phyloP scores from a whole-genome alignment of 2,329 filamentous ascomycete genomes.

The Trichoderma gracile region DNA sequence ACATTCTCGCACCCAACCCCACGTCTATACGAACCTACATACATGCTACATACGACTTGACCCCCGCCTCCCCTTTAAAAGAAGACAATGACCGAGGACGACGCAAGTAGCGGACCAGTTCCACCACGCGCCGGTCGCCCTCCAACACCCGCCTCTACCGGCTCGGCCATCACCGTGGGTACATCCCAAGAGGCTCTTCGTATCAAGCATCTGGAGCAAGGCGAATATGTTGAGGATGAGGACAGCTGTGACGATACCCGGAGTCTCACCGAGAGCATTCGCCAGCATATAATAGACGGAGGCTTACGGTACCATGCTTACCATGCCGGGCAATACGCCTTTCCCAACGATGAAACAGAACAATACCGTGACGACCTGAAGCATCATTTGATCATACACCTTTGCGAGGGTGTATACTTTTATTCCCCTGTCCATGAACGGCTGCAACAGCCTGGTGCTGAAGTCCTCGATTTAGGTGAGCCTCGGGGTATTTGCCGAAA shows the following conservation, averaged over 20 bases:
- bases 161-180: conserved; percentile 38
- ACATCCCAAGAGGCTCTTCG: conserved; percentile 35
- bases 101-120: conserved; percentile 9
- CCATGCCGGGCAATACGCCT: conserved; percentile 45
- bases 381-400: conserved; percentile 42
- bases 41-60: background rate
- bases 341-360: conserved; percentile 47
- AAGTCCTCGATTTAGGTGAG: conserved; percentile 51
- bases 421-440: conserved; percentile 46
- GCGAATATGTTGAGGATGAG: conserved; percentile 32
- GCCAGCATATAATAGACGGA: conserved; percentile 46
- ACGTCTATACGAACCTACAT: background rate
- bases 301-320: conserved; percentile 45
- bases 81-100: conserved; percentile 18
- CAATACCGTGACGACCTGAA: conserved; percentile 47
- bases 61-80: background rate
- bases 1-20: background rate
- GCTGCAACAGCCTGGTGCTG: conserved; percentile 43
- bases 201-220: conserved; percentile 39
- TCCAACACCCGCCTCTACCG: conserved; percentile 35
- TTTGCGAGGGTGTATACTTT: conserved; percentile 46
- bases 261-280: conserved; percentile 47
- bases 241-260: conserved; percentile 39
- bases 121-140: conserved; percentile 24
- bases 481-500: conserved; percentile 17